A percentile compares a stretch with the other conserved stretches of the same genome.
These are phyloP conservation scores for Diutina catenulata DNA, from an alignment of 1,139 yeast genomes.

Conservation along the genomic window DNA sequence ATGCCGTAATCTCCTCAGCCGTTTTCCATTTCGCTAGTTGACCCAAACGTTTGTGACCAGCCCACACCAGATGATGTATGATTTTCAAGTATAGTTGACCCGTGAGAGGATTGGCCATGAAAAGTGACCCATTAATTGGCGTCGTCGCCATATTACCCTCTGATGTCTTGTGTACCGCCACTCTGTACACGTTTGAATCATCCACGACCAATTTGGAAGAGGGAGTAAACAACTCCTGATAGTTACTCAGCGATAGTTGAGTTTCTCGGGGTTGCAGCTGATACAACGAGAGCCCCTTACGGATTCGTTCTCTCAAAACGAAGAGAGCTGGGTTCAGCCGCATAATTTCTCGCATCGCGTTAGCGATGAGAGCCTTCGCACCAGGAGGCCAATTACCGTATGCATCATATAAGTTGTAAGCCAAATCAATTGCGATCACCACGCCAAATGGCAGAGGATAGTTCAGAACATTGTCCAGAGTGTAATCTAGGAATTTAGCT, in stretches of 20 bases:
- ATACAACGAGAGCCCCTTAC: constrained; percentile 87
- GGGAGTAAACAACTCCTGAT: constrained; percentile 78
- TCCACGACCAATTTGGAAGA: constrained; percentile 81
- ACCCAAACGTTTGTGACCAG: constrained; percentile 90
- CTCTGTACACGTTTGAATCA: constrained; percentile 88
- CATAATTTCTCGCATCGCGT: constrained; percentile 91
- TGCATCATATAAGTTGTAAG: constrained; percentile 92
- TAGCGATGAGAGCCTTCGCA: constrained; percentile 76
- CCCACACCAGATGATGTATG: constrained; percentile 92
- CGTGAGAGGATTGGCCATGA: constrained; percentile 78
- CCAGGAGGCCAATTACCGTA: constrained; percentile 99
- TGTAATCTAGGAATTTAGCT: constrained; percentile 86
- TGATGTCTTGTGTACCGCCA: constrained; percentile 82
- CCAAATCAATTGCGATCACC: constrained; percentile 82
- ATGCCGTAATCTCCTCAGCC: constrained; percentile 94
- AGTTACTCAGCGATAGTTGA: constrained; percentile 76
- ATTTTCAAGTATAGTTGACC: constrained; percentile 84
- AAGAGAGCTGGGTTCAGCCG: constrained; percentile 89
- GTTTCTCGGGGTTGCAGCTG: constrained; percentile 94
- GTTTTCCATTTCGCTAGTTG: constrained; percentile 97
- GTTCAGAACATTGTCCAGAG: constrained; percentile 71
- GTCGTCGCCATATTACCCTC: constrained; percentile 91
- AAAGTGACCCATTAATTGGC: constrained; percentile 88
- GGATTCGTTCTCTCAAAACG: constrained; percentile 83
- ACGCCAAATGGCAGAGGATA: constrained; percentile 95